A percentile compares a stretch with the other conserved stretches of the same genome.
phyloP scores from a whole-genome alignment of 768 basidiomycete species.

The Tylopilus felleus region DNA sequence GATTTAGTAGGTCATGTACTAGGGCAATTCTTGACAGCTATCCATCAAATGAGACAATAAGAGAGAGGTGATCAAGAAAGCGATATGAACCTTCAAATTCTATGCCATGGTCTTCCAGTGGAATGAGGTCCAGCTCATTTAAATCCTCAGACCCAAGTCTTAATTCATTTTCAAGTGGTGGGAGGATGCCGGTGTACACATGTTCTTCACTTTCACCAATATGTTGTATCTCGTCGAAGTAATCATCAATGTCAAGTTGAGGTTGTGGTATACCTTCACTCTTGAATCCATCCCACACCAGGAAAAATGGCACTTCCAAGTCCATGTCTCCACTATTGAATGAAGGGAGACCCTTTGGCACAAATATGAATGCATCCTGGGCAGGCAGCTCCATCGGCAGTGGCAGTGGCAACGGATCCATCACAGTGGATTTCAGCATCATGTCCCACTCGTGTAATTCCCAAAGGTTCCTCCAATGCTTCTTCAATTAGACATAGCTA shows the following conservation, averaged over 20 bases:
- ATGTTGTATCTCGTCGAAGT: slow-evolving; percentile 9
- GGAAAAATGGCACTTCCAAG: not conserved
- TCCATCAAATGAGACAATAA: not conserved
- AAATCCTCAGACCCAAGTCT: not conserved
- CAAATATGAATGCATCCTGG: not conserved
- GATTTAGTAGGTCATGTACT: not conserved
- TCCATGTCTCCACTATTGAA: not conserved
- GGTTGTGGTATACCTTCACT: not conserved
- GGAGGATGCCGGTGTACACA: not conserved
- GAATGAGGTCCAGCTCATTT: not conserved
- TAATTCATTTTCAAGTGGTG: slow-evolving; percentile 8
- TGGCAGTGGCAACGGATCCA: not conserved
- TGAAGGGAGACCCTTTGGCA: not conserved
- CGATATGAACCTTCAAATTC: not conserved
- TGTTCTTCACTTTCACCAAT: not conserved
- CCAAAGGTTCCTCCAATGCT: not conserved
- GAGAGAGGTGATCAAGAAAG: not conserved
- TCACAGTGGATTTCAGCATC: too few species aligned
- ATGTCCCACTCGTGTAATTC: not conserved
- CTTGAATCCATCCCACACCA: slow-evolving; percentile 7
- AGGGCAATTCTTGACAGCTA: not conserved
- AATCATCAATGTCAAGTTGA: not conserved
- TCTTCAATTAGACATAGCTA: not conserved
- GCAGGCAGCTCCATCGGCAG: not conserved
- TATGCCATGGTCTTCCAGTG: not conserved